Percentiles rank a stretch among this genome's conserved stretches.
These are phyloP conservation scores for Chaetoceros muelleri DNA, from an alignment of 108 stramenopile genomes.

Conservation along the genomic window DNA sequence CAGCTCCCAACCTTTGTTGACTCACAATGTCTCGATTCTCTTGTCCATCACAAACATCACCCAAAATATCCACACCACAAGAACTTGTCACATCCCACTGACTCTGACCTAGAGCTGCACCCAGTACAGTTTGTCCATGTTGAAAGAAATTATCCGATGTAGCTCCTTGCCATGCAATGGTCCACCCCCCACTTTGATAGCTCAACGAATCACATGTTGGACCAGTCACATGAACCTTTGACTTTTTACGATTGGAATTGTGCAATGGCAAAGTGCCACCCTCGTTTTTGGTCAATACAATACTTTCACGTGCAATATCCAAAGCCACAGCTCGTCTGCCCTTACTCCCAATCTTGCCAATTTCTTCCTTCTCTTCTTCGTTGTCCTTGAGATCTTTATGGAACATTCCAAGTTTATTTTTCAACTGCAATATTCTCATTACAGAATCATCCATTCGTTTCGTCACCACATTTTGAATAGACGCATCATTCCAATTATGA, in stretches of 20 bases:
- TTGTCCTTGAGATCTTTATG: conserved; percentile 27
- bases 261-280: conserved; percentile 25
- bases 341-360: conserved; percentile 11
- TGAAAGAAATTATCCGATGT: conserved; percentile 21
- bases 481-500: conserved; percentile 5
- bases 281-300: conserved; percentile 58
- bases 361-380: conserved; percentile 5
- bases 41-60: conserved; percentile 23
- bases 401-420: conserved; percentile 58
- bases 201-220: conserved; percentile 50
- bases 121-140: conserved; percentile 32
- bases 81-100: conserved; percentile 21
- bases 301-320: conserved; percentile 46
- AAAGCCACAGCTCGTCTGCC: conserved; percentile 32
- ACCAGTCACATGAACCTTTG: conserved; percentile 63
- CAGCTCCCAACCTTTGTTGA: conserved; percentile 7
- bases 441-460: conserved; percentile 40
- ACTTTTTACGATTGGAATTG: neutral
- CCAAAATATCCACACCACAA: conserved; percentile 43
- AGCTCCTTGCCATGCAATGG: conserved; percentile 76
- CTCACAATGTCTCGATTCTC: conserved; percentile 2
- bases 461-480: conserved; percentile 10
- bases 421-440: conserved; percentile 46
- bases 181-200: conserved; percentile 67
- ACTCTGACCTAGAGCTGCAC: conserved; percentile 10